These are phyloP conservation scores for Aotearoamyces nothofagi DNA, from an alignment of 2,329 filamentous ascomycete genomes.

Conservation along the genomic window DNA sequence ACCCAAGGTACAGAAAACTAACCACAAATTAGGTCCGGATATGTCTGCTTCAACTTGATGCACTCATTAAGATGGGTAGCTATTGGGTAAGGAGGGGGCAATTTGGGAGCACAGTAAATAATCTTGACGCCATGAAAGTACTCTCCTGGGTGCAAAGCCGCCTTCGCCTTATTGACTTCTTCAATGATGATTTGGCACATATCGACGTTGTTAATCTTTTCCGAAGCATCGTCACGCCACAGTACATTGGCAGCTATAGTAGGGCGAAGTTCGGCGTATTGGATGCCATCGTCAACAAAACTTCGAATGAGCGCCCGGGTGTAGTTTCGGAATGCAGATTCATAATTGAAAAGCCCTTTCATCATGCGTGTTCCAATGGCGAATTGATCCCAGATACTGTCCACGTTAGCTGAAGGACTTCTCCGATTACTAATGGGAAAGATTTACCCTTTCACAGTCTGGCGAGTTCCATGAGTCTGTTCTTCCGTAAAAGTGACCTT, in stretches of 20 bases:
- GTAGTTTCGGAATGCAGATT: slow-evolving; percentile 40
- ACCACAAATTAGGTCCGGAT: slow-evolving; percentile 48
- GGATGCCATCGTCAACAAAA: slow-evolving; percentile 44
- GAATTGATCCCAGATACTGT: slow-evolving; percentile 36
- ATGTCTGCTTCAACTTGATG: slow-evolving; percentile 39
- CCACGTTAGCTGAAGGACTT: slow-evolving; percentile 1
- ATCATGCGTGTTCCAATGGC: slow-evolving; percentile 50
- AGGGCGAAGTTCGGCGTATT: slow-evolving; percentile 51
- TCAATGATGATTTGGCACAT: slow-evolving; percentile 43
- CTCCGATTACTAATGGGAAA: no score
- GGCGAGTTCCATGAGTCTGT: slow-evolving; percentile 33
- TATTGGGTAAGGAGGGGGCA: no score
- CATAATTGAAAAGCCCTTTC: slow-evolving; percentile 52
- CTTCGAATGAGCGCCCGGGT: slow-evolving; percentile 38
- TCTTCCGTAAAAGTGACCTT: slow-evolving; percentile 44
- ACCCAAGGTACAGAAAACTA: slow-evolving; percentile 13
- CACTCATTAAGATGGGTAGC: slow-evolving; percentile 51
- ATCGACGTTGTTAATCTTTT: slow-evolving; percentile 30
- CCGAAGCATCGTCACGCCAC: slow-evolving; percentile 34
- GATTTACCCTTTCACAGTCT: slow-evolving; percentile 31
- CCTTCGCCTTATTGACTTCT: not conserved
- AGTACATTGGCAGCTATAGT: slow-evolving; percentile 50
- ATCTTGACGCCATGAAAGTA: not conserved
- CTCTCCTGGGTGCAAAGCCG: not conserved
- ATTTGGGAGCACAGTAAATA: no score